Evolutionary conservation across 1,284 basidiomycete species (phyloP), one percentile per base, ranked within the genome.

Genomic region (Ganoderma meredithae): DNA sequence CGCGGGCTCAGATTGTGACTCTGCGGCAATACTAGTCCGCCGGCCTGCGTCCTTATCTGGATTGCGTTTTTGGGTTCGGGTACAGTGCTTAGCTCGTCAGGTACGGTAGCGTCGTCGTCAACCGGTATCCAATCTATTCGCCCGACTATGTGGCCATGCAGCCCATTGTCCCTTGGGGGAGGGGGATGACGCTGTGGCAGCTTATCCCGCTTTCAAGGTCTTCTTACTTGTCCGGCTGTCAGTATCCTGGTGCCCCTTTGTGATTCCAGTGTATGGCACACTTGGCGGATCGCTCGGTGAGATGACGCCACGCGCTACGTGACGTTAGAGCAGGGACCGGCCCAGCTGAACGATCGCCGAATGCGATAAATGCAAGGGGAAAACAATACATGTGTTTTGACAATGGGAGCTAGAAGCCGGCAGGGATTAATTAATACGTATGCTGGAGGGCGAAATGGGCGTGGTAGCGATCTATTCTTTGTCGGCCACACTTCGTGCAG

Each of bases 1-100:
- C 86, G 86, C 73, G 84, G 83, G 36, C 79, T 95, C 64, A 77
- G 80, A 72, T 73, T 88, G 41, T 90, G 9, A 2, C 10, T 19
- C 31, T 15, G 31, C 27, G 52, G 22, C 47, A 36, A 6, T 9
- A 6, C 36, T 49, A 10, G 25, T 25, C 47, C 22, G 36, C 25
- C 47, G 36, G 22, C 13, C 36, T 47, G n/a, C 31, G 25, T 58
- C 43, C 19, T 33, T 9, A 41, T 67, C 36, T 43, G 43, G 22
- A 65, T 64, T 61, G 69, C 36, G 66, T 68, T 70, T 68, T 67
- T 63, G 60, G 31, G 49, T 62, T 60, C 44, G 64, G 39, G 55
- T 39, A 36, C 36, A 36, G 36, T 36, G 9, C 36, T 36, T 36
- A 39, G 55, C 13, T 25, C 27, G 9, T 19, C 52, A 27, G 15